Evolutionary conservation across 306 rosid species (phyloP).

Genomic region (Quercus parvula): DNA sequence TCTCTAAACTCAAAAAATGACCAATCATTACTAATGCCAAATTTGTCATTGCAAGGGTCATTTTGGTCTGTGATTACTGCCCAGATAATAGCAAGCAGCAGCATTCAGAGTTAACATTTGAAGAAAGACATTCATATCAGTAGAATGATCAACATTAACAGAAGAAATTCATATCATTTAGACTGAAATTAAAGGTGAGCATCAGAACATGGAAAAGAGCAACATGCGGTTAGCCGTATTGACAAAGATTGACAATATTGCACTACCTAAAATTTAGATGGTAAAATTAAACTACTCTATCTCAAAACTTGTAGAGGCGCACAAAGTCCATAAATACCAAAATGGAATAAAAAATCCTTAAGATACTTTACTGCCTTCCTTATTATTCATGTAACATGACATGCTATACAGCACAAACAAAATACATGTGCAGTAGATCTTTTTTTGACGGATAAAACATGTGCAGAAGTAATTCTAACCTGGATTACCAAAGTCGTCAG

Average conservation of each 20-base stretch:
- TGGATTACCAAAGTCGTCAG: conserved; percentile 54
- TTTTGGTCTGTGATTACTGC: conserved; percentile 46
- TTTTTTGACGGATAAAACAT: not conserved
- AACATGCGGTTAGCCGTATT: not conserved
- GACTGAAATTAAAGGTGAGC: not conserved
- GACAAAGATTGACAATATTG: not conserved
- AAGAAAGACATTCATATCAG: not conserved
- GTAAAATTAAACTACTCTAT: not conserved
- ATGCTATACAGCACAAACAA: conserved; percentile 14
- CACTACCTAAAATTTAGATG: not conserved
- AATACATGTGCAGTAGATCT: not conserved
- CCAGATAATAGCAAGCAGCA: conserved; percentile 12
- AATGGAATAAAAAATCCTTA: not conserved
- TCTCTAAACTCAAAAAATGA: conserved; percentile 47
- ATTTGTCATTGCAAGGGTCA: conserved; percentile 46
- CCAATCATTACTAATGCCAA: conserved; percentile 39
- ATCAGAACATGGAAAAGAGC: not conserved
- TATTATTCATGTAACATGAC: conserved; percentile 15
- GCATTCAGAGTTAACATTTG: not conserved
- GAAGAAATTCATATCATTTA: not conserved
- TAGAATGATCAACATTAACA: not conserved
- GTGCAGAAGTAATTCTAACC: conserved; percentile 46
- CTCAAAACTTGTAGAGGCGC: not conserved
- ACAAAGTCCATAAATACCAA: not conserved
- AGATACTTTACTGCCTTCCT: not conserved